Conservation (phyloP, 2,329 filamentous ascomycete genomes). For the Juglanconis sp. region DNA sequence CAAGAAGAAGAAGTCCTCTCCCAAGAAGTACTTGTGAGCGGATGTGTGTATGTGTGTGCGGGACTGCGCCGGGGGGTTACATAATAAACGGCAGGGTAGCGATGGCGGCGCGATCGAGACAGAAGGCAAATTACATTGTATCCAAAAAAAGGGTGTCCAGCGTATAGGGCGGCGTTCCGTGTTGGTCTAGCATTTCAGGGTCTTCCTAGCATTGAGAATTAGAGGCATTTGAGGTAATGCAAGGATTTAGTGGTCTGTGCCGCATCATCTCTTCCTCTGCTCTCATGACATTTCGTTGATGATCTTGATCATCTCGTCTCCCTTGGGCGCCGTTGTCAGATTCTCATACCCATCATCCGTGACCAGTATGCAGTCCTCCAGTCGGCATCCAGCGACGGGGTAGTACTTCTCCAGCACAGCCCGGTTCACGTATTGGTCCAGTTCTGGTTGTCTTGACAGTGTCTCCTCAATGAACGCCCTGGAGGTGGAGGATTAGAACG, state of each 20-base stretch:
- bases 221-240: neutral
- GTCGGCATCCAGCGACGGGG: constrained; percentile 80
- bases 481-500: neutral
- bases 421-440: constrained; percentile 63
- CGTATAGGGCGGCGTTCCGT: constrained; percentile 10
- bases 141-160: neutral
- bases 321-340: constrained; percentile 76
- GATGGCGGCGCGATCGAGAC: neutral
- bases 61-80: neutral
- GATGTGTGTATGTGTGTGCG: neutral
- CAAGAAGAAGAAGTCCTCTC: constrained; percentile 73
- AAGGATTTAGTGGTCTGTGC: neutral
- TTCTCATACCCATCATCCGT: constrained; percentile 79
- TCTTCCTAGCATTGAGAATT: constrained; percentile 15
- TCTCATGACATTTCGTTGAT: constrained; percentile 41
- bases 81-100: neutral
- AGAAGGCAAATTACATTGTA: constrained; percentile 3
- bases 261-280: neutral
- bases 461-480: constrained; percentile 69
- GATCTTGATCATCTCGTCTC: constrained; percentile 64
- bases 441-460: constrained; percentile 56
- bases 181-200: constrained; percentile 15
- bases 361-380: constrained; percentile 87
- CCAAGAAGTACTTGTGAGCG: constrained; percentile 84
- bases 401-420: constrained; percentile 67